phyloP scores from a whole-genome alignment of 176 grass and related monocot species.

The Eragrostis nindensis region DNA sequence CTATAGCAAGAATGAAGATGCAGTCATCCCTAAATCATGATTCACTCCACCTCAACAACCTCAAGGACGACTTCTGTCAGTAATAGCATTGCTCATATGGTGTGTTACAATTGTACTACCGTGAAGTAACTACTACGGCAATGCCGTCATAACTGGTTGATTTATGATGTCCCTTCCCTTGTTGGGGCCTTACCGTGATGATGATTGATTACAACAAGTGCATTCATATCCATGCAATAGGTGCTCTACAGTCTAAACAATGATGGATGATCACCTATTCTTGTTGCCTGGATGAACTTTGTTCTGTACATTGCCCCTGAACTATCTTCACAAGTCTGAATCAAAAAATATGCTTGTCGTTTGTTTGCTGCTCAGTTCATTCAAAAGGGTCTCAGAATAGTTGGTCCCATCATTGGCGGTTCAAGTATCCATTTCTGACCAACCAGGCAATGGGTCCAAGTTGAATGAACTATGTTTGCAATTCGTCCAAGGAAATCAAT shows the following conservation, averaged over 20 bases:
- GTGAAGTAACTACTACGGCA: background rate
- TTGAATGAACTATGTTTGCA: background rate
- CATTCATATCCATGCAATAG: conserved; percentile 27
- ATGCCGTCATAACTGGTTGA: conserved; percentile 1
- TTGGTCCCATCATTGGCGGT: conserved; percentile 36
- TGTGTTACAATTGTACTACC: background rate
- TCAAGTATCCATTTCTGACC: conserved; percentile 53
- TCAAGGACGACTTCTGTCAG: background rate
- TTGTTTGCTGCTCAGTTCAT: background rate
- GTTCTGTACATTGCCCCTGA: background rate
- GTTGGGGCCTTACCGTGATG: background rate
- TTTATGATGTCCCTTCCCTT: background rate
- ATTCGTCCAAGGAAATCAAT: background rate
- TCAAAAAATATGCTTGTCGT: conserved; percentile 15
- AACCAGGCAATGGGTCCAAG: conserved; percentile 50
- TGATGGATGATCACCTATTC: background rate
- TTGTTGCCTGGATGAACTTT: background rate
- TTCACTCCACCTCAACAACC: too few species aligned
- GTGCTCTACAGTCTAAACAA: background rate
- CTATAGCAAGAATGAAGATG: too few species aligned
- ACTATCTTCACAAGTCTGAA: background rate
- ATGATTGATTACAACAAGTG: background rate
- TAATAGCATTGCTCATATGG: background rate
- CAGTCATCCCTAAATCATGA: too few species aligned
- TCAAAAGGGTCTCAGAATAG: conserved; percentile 18